These are phyloP conservation scores for Vishniacozyma victoriae DNA, from an alignment of 768 basidiomycete species.

Conservation along the genomic window DNA sequence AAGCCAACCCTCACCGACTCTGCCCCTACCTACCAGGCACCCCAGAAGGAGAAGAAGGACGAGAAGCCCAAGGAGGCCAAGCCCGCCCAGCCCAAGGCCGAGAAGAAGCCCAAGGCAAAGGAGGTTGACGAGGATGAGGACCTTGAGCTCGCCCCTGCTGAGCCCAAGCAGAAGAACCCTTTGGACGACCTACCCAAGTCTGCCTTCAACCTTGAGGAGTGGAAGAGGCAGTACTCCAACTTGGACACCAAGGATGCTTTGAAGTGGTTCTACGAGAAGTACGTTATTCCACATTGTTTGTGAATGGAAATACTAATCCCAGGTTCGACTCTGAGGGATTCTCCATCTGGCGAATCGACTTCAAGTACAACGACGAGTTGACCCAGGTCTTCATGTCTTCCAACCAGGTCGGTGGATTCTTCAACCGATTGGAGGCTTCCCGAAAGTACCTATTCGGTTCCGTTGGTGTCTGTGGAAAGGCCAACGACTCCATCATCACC, in stretches of 20 bases:
- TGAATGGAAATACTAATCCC: constrained; percentile 2
- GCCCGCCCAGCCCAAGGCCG: constrained; percentile 34
- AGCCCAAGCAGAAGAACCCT: constrained; percentile 91
- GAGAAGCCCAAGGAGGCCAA: constrained; percentile 32
- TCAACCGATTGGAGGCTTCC: constrained; percentile 91
- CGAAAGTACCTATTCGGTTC: constrained; percentile 96
- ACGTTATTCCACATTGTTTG: constrained; percentile 38
- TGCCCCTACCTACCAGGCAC: constrained; percentile 61
- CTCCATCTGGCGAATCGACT: constrained; percentile 87
- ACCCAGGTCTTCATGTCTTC: constrained; percentile 89
- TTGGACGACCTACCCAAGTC: constrained; percentile 75
- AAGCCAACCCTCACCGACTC: constrained; percentile 62
- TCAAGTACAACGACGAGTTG: constrained; percentile 93
- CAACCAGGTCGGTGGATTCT: constrained; percentile 88
- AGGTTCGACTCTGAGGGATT: constrained; percentile 85
- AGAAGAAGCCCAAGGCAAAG: constrained; percentile 46
- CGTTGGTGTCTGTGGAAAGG: constrained; percentile 76
- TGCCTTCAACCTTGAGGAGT: constrained; percentile 59
- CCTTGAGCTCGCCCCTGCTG: constrained; percentile 63
- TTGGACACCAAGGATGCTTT: constrained; percentile 86
- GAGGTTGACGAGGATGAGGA: constrained; percentile 62
- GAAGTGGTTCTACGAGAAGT: constrained; percentile 98
- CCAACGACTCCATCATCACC: constrained; percentile 71
- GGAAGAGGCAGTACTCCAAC: constrained; percentile 98
- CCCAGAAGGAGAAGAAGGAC: constrained; percentile 59